phyloP scores from a whole-genome alignment of 306 rosid genomes.

The Nissolia schottii region DNA sequence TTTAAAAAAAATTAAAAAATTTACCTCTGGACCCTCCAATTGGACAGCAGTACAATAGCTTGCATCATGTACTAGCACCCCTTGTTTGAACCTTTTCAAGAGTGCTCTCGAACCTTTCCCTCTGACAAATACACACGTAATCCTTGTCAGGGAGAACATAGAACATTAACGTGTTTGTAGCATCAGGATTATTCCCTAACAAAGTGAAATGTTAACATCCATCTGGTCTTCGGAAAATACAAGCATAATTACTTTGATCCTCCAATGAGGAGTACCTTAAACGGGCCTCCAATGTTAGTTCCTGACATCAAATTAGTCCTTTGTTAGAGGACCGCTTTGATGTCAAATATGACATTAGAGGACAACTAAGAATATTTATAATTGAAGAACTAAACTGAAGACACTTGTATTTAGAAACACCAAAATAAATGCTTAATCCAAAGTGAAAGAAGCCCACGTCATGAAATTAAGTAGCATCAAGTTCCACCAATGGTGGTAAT shows the following conservation, averaged over 20 bases:
- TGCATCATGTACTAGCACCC: slow-evolving; percentile 69
- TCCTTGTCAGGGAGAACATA: slow-evolving; percentile 3
- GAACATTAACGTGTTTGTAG: background rate
- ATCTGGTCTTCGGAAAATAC: background rate
- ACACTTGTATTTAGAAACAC: no score
- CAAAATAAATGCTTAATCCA: no score
- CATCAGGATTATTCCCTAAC: background rate
- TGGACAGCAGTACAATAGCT: slow-evolving; percentile 69
- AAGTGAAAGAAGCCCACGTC: background rate
- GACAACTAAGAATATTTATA: no score
- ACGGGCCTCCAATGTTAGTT: background rate
- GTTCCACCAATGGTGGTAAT: background rate
- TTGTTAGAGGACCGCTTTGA: no score
- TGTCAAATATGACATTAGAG: no score
- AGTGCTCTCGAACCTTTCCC: slow-evolving; percentile 84
- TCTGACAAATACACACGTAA: slow-evolving; percentile 30
- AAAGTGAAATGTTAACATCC: no score
- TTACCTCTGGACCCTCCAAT: slow-evolving; percentile 92
- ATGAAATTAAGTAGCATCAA: slow-evolving; percentile 2
- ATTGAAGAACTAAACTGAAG: no score
- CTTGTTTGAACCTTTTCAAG: slow-evolving; percentile 62
- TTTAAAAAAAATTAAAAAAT: background rate
- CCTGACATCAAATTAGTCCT: background rate
- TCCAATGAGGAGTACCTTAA: background rate
- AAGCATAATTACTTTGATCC: background rate